These are phyloP conservation scores for Tritrichomonas foetus DNA, from an alignment of 208 protist species.

Conservation along the genomic window DNA sequence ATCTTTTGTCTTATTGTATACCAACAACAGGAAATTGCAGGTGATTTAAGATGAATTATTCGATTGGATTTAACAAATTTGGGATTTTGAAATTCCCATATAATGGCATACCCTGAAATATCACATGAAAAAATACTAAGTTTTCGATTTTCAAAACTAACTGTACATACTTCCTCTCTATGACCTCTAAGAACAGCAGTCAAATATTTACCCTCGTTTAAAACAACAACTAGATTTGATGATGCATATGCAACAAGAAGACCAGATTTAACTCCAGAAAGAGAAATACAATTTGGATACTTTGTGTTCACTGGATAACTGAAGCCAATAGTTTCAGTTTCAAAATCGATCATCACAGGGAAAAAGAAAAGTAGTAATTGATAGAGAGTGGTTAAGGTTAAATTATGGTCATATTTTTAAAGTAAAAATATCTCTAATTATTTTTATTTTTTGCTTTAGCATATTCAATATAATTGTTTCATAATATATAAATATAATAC, in stretches of 20 bases:
- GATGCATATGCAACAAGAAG: conserved; percentile 4
- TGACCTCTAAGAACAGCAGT: neutral
- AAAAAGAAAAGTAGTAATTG: too few relatives aligned
- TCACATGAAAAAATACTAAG: conserved; percentile 5
- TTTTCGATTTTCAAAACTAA: neutral
- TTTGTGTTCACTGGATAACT: neutral
- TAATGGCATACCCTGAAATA: neutral
- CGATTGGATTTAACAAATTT: neutral
- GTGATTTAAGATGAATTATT: neutral
- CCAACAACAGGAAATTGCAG: neutral
- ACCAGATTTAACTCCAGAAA: neutral
- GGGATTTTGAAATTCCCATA: neutral
- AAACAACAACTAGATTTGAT: neutral
- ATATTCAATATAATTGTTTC: too few relatives aligned
- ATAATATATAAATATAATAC: too few relatives aligned
- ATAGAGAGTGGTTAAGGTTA: too few relatives aligned
- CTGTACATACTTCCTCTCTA: neutral
- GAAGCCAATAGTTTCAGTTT: neutral
- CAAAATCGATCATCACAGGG: too few relatives aligned
- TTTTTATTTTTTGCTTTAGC: too few relatives aligned
- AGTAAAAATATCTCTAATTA: too few relatives aligned
- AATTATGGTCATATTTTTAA: too few relatives aligned
- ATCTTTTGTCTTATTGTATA: neutral
- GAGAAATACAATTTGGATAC: neutral
- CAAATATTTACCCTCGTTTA: neutral